Base-by-base conservation (phyloP, 345 rosid species). In the Acer yangbiense region DNA sequence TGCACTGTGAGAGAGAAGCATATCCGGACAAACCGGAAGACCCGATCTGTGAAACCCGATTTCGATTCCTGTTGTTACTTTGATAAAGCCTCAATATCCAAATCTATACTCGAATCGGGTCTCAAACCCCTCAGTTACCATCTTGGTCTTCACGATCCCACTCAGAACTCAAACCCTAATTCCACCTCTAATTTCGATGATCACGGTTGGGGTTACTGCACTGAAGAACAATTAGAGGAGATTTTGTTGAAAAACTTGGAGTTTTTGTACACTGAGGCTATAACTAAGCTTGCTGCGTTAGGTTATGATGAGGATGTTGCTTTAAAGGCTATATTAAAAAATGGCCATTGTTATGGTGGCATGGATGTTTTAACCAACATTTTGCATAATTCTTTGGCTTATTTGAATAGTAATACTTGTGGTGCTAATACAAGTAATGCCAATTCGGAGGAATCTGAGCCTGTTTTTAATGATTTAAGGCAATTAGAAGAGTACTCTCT, bases 301-400 rank as follows among this genome's bases (percentile, higher is more conserved):
- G 98, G 97, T 41, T 91, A 93, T 44, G 93, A 85, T 61, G 93
- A 91, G 78, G 97, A 90, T 76, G 87, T 85, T 57, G 94, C 96
- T 1, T 81, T 93, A 41, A 91, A 85, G 83, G 97, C 98, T 13
- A 80, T 95, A 17, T 82, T 95, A 87, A 85, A 90, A 20, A 90
- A 90, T 69, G 97, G 99, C 39, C 88, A 91, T 74, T 93, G 98
- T 67, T 93, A 90, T 80, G 98, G 99, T 65, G 98, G 89, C 14
- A 91, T 85, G 93, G 99, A 92, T 84, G 96, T 91, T 62, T 80
- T 91, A 81, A 89, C 91, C 25, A 95, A 93, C 78, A 92, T 93
- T 46, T 44, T 92, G 80, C 90, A 92, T 76, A 93, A 92, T 63
- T 85, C 97, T 0, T 77, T 93, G 83, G 90, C 93, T 64, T 90